Base-by-base conservation (phyloP, 371 early-diverging fungal species). In the Chytridium lagenaria region DNA sequence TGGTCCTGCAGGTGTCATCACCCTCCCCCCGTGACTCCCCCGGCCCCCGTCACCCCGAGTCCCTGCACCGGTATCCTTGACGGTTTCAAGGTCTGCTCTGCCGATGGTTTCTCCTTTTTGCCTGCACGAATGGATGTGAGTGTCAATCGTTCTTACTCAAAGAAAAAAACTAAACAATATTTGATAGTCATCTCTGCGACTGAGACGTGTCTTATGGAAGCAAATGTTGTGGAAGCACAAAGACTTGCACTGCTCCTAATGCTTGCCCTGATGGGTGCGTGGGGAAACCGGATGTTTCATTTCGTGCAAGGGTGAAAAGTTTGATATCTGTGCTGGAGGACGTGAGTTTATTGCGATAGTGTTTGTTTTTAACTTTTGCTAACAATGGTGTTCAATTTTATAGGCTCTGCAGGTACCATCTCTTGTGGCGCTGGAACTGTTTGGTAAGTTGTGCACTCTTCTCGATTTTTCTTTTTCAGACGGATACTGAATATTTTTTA, bases 151-250 rank as follows among this genome's bases (percentile, higher is more conserved):
- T n/a, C n/a, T n/a, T n/a, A n/a, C n/a, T n/a, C n/a, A n/a, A n/a
- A n/a, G n/a, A n/a, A n/a, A n/a, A n/a, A n/a, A n/a, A n/a, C n/a
- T n/a, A n/a, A n/a, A n/a, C 44, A 3, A 40, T 30, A 66, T 66
- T 66, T 2, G 23, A 40, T 40, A 66, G 66, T n/a, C 49, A 66
- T 66, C 66, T 40, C 28, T 7, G 38, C 66, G 2, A 66, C 66
- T 33, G 66, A 66, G 66, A 66, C 66, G 7, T 66, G 66, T 44
- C 28, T 66, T 66, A 66, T 44, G 66, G 66, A 38, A 44, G 49
- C 66, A 66, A 44, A 33, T 66, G 66, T 44, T 66, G 66, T 44
- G 28, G 16, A 15, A 37, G 28, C 66, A 66, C 38, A 12, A 66
- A 38, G 44, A 40, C 66, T 30, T 66, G 66, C 44, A 3, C 28